phyloP scores from a whole-genome alignment of 306 rosid genomes.

The Elaeagnus macrophylla region DNA sequence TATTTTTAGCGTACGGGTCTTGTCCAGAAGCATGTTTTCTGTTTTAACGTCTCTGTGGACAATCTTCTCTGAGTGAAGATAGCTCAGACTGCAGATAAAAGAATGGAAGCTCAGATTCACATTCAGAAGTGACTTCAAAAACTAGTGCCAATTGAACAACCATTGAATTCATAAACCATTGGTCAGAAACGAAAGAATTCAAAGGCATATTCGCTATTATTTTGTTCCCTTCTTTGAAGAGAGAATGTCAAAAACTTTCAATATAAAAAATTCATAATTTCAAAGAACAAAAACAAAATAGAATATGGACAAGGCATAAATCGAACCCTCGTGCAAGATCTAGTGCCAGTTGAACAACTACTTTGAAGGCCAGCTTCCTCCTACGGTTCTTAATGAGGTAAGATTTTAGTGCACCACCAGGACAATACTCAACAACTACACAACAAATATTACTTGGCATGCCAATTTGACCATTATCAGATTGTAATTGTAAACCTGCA shows the following conservation, averaged over 20 bases:
- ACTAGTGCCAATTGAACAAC: no score
- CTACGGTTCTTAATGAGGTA: slow-evolving; percentile 86
- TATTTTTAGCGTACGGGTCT: slow-evolving; percentile 74
- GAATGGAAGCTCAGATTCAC: slow-evolving; percentile 15
- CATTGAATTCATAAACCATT: not conserved
- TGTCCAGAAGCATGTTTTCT: slow-evolving; percentile 90
- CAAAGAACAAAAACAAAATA: slow-evolving; percentile 2
- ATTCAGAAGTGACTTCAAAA: not conserved
- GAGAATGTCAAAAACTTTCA: no score
- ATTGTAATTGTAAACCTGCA: slow-evolving; percentile 77
- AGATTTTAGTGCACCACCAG: slow-evolving; percentile 76
- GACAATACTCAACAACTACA: slow-evolving; percentile 91
- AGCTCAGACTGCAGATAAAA: slow-evolving; percentile 62
- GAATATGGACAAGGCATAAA: not conserved
- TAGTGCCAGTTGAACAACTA: slow-evolving; percentile 81
- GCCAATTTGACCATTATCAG: slow-evolving; percentile 74
- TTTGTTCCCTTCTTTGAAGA: no score
- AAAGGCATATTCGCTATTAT: no score
- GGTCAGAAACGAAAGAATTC: no score
- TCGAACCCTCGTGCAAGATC: slow-evolving; percentile 96
- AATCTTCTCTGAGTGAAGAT: slow-evolving; percentile 91
- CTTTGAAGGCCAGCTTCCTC: slow-evolving; percentile 84
- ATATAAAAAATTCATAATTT: not conserved
- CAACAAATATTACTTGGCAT: slow-evolving; percentile 92
- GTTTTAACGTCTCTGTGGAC: slow-evolving; percentile 98